Evolutionary conservation across 148 eudicot genomes (phyloP).

Genomic region (Vaccinium macrocarpon): DNA sequence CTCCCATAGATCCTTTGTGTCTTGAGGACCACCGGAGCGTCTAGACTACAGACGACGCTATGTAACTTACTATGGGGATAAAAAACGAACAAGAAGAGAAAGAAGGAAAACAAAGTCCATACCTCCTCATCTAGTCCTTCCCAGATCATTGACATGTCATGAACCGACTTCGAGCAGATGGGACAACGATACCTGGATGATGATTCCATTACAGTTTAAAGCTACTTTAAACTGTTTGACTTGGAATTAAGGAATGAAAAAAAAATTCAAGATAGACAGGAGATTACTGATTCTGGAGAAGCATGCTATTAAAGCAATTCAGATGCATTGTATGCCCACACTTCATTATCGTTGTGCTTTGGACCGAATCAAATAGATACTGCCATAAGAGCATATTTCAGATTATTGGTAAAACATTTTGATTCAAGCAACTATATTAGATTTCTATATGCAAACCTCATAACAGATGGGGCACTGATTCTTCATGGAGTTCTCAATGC

Average conservation of each 20-base stretch:
- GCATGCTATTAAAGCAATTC: constrained; percentile 56
- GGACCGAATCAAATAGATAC: constrained; percentile 85
- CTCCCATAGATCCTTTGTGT: neutral
- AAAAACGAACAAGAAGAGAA: neutral
- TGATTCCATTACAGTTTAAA: constrained; percentile 2
- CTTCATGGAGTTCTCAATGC: constrained; percentile 89
- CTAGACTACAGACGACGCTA: neutral
- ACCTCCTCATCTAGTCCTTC: constrained; percentile 74
- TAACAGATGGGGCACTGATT: constrained; percentile 89
- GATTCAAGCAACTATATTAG: neutral
- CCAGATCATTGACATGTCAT: constrained; percentile 64
- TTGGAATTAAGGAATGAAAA: neutral
- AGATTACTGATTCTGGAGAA: constrained; percentile 55
- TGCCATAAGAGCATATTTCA: constrained; percentile 27
- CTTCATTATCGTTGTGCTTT: constrained; percentile 50
- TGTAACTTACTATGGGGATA: neutral
- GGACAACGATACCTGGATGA: constrained; percentile 82
- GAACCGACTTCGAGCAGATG: constrained; percentile 67
- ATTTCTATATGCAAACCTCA: constrained; percentile 51
- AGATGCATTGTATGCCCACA: constrained; percentile 87
- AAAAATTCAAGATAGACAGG: constrained; percentile 8
- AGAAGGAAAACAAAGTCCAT: neutral
- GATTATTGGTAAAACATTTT: neutral
- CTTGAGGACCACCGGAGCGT: constrained; percentile 1
- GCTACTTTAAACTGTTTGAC: neutral